A percentile compares a stretch with the other conserved stretches of the same genome.
Conservation (phyloP, 805 yeast species). For the Saccharomycopsis babjevae region DNA sequence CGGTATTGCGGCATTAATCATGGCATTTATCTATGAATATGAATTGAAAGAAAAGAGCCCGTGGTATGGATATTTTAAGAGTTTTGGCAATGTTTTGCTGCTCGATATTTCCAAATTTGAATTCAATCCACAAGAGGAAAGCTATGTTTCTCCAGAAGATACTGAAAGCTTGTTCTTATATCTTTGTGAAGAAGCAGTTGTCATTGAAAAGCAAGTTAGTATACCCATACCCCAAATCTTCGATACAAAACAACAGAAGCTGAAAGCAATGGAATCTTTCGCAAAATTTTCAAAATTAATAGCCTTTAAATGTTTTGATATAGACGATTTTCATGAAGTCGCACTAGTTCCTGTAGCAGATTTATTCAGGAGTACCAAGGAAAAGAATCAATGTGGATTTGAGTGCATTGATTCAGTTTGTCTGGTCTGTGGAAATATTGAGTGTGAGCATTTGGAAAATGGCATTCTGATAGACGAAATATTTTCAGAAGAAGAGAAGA, state of each 20-base stretch:
- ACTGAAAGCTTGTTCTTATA: conserved; percentile 56
- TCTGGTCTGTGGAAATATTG: conserved; percentile 36
- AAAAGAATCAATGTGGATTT: conserved; percentile 8
- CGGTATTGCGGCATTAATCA: conserved; percentile 57
- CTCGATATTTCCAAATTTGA: conserved; percentile 40
- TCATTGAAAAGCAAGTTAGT: conserved; percentile 18
- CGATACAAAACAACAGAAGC: neutral
- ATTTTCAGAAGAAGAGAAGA: neutral
- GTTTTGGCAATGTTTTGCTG: conserved; percentile 4
- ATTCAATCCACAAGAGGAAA: conserved; percentile 45
- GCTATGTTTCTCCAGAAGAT: conserved; percentile 37
- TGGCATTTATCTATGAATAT: conserved; percentile 64
- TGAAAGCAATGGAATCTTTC: conserved; percentile 5
- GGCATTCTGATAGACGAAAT: conserved; percentile 17
- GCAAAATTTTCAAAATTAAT: conserved; percentile 12
- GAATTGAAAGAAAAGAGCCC: conserved; percentile 56
- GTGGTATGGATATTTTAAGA: conserved; percentile 49
- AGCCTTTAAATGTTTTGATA: conserved; percentile 52
- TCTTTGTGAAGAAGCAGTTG: conserved; percentile 37
- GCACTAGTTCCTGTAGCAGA: conserved; percentile 90
- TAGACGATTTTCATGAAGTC: conserved; percentile 59
- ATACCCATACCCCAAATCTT: conserved; percentile 11
- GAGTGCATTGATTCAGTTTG: conserved; percentile 34
- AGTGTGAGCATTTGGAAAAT: conserved; percentile 30
- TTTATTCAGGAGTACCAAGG: conserved; percentile 58